Percentiles rank a stretch among this genome's conserved stretches.
These are phyloP conservation scores for Spiromastix sp. DNA, from an alignment of 2,329 filamentous ascomycete species.

Conservation along the genomic window DNA sequence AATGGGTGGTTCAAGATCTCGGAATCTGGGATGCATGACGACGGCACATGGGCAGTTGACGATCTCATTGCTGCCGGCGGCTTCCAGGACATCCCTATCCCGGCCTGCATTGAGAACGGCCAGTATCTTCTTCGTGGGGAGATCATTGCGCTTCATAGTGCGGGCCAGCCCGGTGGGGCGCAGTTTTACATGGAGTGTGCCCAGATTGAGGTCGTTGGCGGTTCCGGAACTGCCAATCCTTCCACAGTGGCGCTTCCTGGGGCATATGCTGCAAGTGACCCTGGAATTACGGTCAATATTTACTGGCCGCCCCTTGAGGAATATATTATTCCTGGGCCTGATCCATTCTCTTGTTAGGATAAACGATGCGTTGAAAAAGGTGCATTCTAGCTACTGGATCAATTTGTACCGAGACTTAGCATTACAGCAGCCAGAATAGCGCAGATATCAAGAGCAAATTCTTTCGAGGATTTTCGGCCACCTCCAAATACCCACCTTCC, in stretches of 20 bases:
- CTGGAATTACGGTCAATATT: conserved; percentile 10
- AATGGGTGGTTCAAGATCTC: conserved; percentile 31
- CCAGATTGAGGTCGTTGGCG: conserved; percentile 16
- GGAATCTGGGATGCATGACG: conserved; percentile 25
- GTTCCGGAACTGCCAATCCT: conserved; percentile 18
- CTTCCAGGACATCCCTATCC: conserved; percentile 17
- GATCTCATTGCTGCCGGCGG: conserved; percentile 8
- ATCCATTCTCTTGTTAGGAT: conserved; percentile 1
- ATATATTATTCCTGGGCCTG: background rate
- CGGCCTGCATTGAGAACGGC: conserved; percentile 14
- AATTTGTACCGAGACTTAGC: background rate
- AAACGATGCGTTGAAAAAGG: background rate
- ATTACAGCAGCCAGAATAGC: background rate
- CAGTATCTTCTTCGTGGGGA: conserved; percentile 19
- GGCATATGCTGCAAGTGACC: conserved; percentile 13
- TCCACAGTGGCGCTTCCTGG: conserved; percentile 16
- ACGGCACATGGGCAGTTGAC: conserved; percentile 9
- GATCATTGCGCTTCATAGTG: conserved; percentile 15
- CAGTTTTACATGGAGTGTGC: conserved; percentile 19
- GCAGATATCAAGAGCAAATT: background rate
- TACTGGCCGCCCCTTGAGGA: conserved; percentile 4
- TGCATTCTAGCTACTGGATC: background rate
- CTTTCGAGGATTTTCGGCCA: too few relatives aligned
- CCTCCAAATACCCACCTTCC: too few relatives aligned
- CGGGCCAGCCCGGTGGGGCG: conserved; percentile 9